A percentile compares a stretch with the other conserved stretches of the same genome.
Evolutionary conservation across 352 stramenopile species (phyloP).

Genomic region (Pythium dissimile): DNA sequence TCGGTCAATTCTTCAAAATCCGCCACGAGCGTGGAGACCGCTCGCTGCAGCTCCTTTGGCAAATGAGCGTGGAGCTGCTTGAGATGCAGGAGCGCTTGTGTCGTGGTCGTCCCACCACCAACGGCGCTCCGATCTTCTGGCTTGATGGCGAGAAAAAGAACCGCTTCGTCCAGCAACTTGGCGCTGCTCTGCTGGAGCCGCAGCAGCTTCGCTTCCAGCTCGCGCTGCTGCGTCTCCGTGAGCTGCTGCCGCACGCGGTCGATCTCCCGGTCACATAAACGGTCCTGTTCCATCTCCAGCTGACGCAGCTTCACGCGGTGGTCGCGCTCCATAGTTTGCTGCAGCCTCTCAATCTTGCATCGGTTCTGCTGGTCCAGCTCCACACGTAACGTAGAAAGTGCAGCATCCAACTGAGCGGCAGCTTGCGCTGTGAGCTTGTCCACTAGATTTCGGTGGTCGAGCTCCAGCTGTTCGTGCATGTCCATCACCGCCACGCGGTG

Average conservation of each 20-base stretch:
- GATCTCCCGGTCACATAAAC: constrained; percentile 34
- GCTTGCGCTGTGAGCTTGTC: constrained; percentile 26
- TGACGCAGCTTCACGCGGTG: constrained; percentile 31
- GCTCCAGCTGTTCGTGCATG: constrained; percentile 46
- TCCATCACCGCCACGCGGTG: constrained; percentile 49
- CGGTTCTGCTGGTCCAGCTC: constrained; percentile 34
- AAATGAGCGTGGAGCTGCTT: constrained; percentile 42
- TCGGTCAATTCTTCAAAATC: constrained; percentile 62
- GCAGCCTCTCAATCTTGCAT: constrained; percentile 29
- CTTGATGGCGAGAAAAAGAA: constrained; percentile 31
- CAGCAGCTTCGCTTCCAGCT: constrained; percentile 41
- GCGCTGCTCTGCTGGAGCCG: constrained; percentile 44
- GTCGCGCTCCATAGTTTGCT: constrained; percentile 44
- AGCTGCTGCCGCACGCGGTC: constrained; percentile 28
- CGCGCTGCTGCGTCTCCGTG: constrained; percentile 26
- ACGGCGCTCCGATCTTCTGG: constrained; percentile 1
- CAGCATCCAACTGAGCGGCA: constrained; percentile 19
- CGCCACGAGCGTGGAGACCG: constrained; percentile 38
- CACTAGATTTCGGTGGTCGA: constrained; percentile 21
- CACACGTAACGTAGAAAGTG: constrained; percentile 17
- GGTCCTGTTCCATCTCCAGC: constrained; percentile 39
- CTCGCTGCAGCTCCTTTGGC: constrained; percentile 40
- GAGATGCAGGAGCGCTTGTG: constrained; percentile 26
- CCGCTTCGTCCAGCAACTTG: constrained; percentile 44
- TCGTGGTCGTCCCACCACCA: not conserved